A percentile compares a stretch with the other conserved stretches of the same genome.
These are phyloP conservation scores for Hemisphaericaspora subhashii DNA, from an alignment of 1,139 yeast genomes.

Conservation along the genomic window DNA sequence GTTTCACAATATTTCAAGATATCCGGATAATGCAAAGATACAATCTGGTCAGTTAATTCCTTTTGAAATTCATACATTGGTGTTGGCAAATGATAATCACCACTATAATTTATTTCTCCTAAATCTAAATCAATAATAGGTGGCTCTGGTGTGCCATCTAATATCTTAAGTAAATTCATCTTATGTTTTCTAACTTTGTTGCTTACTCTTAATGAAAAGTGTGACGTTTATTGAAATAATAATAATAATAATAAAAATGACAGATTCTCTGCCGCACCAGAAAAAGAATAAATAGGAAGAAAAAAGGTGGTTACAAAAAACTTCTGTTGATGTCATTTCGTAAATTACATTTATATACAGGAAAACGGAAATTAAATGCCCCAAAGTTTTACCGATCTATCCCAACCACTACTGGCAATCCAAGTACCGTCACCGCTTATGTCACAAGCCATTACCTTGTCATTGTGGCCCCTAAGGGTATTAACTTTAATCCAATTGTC, in stretches of 20 bases:
- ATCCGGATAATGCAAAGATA: slow-evolving; percentile 87
- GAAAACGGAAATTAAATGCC: not conserved
- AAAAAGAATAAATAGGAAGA: not conserved
- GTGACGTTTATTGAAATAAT: too few relatives aligned
- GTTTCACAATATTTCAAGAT: slow-evolving; percentile 85
- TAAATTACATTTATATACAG: not conserved
- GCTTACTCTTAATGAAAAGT: too few relatives aligned
- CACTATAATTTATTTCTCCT: slow-evolving; percentile 42
- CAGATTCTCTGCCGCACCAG: not conserved
- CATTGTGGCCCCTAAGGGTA: slow-evolving; percentile 62
- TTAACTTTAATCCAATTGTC: slow-evolving; percentile 70
- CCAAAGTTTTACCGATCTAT: slow-evolving; percentile 72
- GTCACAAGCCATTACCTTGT: slow-evolving; percentile 75
- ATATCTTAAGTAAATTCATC: slow-evolving; percentile 75
- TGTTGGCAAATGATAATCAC: slow-evolving; percentile 80
- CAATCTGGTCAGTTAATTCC: slow-evolving; percentile 89
- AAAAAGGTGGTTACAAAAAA: not conserved
- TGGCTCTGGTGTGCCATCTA: slow-evolving; percentile 87
- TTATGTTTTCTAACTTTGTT: too few relatives aligned
- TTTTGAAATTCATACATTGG: slow-evolving; percentile 88
- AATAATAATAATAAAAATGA: too few relatives aligned
- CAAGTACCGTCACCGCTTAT: slow-evolving; percentile 38
- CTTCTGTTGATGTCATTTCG: not conserved
- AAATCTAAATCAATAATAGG: slow-evolving; percentile 59
- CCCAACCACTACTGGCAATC: slow-evolving; percentile 80